Evolutionary conservation across 345 rosid genomes (phyloP).

Genomic region (Populus pruinosa): DNA sequence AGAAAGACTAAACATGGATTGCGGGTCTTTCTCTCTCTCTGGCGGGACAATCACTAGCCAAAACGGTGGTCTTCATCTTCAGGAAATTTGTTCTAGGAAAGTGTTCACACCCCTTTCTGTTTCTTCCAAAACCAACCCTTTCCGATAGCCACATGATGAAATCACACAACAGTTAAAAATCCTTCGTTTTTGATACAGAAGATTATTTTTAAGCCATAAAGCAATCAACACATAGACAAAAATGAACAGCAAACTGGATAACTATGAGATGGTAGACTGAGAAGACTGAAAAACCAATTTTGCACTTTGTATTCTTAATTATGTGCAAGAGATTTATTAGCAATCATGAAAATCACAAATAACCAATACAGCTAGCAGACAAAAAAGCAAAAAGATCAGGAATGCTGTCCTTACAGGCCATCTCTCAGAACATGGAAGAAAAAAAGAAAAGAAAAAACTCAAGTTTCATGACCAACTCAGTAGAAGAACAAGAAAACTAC

Average conservation of each 20-base stretch:
- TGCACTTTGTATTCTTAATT: neutral
- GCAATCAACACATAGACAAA: constrained; percentile 9
- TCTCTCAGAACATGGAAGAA: neutral
- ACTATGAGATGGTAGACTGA: neutral
- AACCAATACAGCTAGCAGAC: neutral
- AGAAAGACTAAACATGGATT: constrained; percentile 24
- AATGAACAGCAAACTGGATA: constrained; percentile 9
- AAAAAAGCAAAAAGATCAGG: neutral
- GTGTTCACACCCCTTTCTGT: constrained; percentile 32
- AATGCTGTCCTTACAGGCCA: neutral
- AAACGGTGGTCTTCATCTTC: constrained; percentile 20
- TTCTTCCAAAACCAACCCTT: constrained; percentile 16
- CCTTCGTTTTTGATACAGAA: neutral
- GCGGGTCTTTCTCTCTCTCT: constrained; percentile 19
- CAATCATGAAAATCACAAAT: neutral
- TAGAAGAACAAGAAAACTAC: neutral
- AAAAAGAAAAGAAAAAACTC: neutral
- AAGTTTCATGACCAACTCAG: neutral
- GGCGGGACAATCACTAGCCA: constrained; percentile 6
- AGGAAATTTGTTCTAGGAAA: constrained; percentile 27
- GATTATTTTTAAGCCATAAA: neutral
- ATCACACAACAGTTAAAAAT: constrained; percentile 8
- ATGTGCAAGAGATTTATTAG: neutral
- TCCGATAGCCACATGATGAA: constrained; percentile 10
- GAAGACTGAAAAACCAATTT: neutral